Percentiles rank a stretch among this genome's conserved stretches.
phyloP scores from a whole-genome alignment of 208 protist species.

The Kentomonas sorsogonicus region DNA sequence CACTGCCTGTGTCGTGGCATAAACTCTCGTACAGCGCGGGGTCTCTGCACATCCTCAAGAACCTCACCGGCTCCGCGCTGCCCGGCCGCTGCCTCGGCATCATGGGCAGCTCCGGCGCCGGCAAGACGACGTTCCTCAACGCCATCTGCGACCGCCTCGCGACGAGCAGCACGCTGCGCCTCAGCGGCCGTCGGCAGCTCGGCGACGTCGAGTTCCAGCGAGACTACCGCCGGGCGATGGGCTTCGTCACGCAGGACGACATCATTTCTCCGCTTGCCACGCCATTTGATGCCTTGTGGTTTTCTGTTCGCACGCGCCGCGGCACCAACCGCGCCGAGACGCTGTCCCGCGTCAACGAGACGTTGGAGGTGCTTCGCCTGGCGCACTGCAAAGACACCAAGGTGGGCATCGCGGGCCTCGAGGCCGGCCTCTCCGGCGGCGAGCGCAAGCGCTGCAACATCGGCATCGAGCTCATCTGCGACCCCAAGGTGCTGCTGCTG shows the following conservation, averaged over 20 bases:
- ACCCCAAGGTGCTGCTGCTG: too few species aligned
- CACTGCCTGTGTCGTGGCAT: slow-evolving; percentile 71
- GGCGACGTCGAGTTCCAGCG: slow-evolving; percentile 55
- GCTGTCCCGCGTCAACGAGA: slow-evolving; percentile 46
- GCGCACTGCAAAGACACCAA: slow-evolving; percentile 55
- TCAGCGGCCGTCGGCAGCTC: slow-evolving; percentile 53
- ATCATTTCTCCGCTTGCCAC: slow-evolving; percentile 63
- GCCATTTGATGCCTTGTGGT: slow-evolving; percentile 60
- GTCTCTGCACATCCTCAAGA: slow-evolving; percentile 42
- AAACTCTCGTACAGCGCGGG: slow-evolving; percentile 59
- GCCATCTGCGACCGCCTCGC: slow-evolving; percentile 67
- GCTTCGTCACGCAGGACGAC: slow-evolving; percentile 83
- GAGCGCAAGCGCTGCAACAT: slow-evolving; percentile 88
- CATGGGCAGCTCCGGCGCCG: slow-evolving; percentile 77
- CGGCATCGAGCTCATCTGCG: slow-evolving; percentile 83
- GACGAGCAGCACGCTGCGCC: slow-evolving; percentile 20
- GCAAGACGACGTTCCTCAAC: slow-evolving; percentile 88
- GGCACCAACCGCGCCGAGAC: slow-evolving; percentile 36
- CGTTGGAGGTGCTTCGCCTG: slow-evolving; percentile 62
- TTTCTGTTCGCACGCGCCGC: slow-evolving; percentile 71
- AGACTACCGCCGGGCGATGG: slow-evolving; percentile 54
- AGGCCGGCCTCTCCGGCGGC: slow-evolving; percentile 76
- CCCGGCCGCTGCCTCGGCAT: slow-evolving; percentile 71
- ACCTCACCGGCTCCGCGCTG: slow-evolving; percentile 67
- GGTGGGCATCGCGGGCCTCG: slow-evolving; percentile 66